These are phyloP conservation scores for Hamamelis virginiana DNA, from an alignment of 164 flowering plant species.

Conservation along the genomic window DNA sequence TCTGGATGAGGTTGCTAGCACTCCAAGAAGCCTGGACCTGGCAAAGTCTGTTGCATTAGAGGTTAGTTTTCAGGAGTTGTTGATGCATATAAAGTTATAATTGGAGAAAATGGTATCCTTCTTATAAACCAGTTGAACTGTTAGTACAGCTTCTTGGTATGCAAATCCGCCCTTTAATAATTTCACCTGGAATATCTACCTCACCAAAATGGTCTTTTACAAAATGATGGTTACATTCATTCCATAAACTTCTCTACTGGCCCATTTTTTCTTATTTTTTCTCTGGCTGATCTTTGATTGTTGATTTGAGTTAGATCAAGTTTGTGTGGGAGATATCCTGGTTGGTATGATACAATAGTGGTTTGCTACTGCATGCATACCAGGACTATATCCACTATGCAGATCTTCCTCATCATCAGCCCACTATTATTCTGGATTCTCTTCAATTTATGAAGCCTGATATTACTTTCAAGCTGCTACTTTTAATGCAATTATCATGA, in stretches of 20 bases:
- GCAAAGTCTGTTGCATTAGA: conserved; percentile 74
- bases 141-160: neutral
- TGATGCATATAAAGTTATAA: neutral
- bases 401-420: too few species aligned
- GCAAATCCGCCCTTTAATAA: neutral
- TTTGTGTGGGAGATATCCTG: too few species aligned
- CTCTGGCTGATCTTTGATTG: neutral
- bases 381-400: too few species aligned
- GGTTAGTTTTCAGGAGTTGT: conserved; percentile 48
- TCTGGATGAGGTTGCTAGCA: conserved; percentile 90
- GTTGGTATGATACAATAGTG: too few species aligned
- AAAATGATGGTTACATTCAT: too few species aligned
- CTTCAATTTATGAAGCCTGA: conserved; percentile 4
- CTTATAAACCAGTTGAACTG: neutral
- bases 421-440: neutral
- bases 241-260: too few species aligned
- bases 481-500: conserved; percentile 13
- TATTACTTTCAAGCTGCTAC: conserved; percentile 10
- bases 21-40: conserved; percentile 62
- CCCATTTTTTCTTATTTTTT: neutral
- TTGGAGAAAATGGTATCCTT: neutral
- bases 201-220: neutral
- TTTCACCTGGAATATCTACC: neutral
- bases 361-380: neutral
- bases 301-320: too few species aligned